A percentile compares a stretch with the other conserved stretches of the same genome.
Conservation (phyloP, 805 yeast species). For the Yamadazyma sp. region DNA sequence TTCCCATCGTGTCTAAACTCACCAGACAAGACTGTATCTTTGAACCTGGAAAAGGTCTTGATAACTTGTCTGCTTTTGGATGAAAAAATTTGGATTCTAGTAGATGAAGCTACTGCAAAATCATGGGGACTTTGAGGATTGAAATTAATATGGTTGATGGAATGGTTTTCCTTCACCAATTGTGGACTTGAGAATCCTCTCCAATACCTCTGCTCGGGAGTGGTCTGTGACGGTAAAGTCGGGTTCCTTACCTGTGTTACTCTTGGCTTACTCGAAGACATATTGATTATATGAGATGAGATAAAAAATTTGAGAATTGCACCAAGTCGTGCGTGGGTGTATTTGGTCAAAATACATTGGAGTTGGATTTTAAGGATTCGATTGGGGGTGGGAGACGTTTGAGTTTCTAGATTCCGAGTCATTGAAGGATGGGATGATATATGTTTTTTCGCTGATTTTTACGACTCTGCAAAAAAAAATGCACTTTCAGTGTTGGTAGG, state of each 20-base stretch:
- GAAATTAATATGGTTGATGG: conserved; percentile 84
- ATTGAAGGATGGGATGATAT: too few species aligned
- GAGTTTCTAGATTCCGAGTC: too few species aligned
- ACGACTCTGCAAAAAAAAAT: too few species aligned
- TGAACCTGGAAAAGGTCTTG: conserved; percentile 83
- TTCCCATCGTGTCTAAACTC: conserved; percentile 92
- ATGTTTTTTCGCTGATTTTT: too few species aligned
- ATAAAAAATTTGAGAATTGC: conserved; percentile 7
- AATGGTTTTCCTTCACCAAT: conserved; percentile 88
- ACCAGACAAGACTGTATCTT: conserved; percentile 89
- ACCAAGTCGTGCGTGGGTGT: conserved; percentile 9
- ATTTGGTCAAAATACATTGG: too few species aligned
- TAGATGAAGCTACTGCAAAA: conserved; percentile 88
- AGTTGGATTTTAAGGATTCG: too few species aligned
- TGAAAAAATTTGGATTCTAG: conserved; percentile 88
- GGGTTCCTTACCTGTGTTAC: conserved; percentile 68
- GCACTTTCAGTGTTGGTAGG: too few species aligned
- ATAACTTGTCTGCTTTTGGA: conserved; percentile 91
- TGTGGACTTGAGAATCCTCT: conserved; percentile 81
- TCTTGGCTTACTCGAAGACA: conserved; percentile 75
- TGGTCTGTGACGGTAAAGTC: conserved; percentile 76
- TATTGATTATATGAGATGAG: conserved; percentile 25
- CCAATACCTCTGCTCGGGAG: conserved; percentile 96
- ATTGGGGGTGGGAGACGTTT: too few species aligned
- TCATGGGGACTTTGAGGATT: conserved; percentile 75